Percentiles rank a stretch among this genome's conserved stretches.
Conservation (phyloP, 495 filamentous ascomycete species). For the Daldinia decipiens region DNA sequence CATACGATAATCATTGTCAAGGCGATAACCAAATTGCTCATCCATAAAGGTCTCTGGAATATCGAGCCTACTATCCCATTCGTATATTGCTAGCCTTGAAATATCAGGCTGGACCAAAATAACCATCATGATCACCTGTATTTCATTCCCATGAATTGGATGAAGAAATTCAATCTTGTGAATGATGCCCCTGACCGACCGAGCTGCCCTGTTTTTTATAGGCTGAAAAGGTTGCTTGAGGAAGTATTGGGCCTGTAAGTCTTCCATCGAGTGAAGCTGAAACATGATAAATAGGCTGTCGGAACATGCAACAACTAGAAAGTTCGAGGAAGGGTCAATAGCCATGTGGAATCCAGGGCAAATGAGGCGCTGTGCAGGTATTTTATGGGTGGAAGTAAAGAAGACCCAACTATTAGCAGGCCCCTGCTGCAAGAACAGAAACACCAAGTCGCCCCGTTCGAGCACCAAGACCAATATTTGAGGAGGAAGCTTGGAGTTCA, state of each 20-base stretch:
- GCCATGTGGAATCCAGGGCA: slow-evolving; percentile 79
- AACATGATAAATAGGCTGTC: slow-evolving; percentile 66
- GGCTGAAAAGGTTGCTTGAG: slow-evolving; percentile 51
- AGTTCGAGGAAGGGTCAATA: slow-evolving; percentile 75
- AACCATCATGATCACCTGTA: slow-evolving; percentile 79
- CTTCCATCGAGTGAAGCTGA: slow-evolving; percentile 63
- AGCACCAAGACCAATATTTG: slow-evolving; percentile 81
- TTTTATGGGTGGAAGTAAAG: slow-evolving; percentile 66
- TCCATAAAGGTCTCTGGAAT: slow-evolving; percentile 50
- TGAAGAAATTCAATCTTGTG: slow-evolving; percentile 89
- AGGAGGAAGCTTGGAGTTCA: slow-evolving; percentile 65
- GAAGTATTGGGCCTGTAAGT: slow-evolving; percentile 55
- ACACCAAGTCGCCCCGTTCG: slow-evolving; percentile 73
- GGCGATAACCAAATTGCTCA: slow-evolving; percentile 58
- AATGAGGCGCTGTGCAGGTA: slow-evolving; percentile 58
- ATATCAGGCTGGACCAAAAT: slow-evolving; percentile 69
- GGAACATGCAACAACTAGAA: slow-evolving; percentile 57
- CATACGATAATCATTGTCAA: slow-evolving; percentile 69
- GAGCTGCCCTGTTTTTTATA: slow-evolving; percentile 62
- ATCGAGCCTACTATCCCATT: slow-evolving; percentile 70
- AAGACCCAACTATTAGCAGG: slow-evolving; percentile 64
- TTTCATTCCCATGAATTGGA: slow-evolving; percentile 69
- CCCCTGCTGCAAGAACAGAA: slow-evolving; percentile 69
- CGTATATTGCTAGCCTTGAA: slow-evolving; percentile 74
- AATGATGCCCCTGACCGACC: slow-evolving; percentile 76